Percentiles rank a stretch among this genome's conserved stretches.
Conservation (phyloP, 1,284 basidiomycete species). For the Thecaphora frezii region DNA sequence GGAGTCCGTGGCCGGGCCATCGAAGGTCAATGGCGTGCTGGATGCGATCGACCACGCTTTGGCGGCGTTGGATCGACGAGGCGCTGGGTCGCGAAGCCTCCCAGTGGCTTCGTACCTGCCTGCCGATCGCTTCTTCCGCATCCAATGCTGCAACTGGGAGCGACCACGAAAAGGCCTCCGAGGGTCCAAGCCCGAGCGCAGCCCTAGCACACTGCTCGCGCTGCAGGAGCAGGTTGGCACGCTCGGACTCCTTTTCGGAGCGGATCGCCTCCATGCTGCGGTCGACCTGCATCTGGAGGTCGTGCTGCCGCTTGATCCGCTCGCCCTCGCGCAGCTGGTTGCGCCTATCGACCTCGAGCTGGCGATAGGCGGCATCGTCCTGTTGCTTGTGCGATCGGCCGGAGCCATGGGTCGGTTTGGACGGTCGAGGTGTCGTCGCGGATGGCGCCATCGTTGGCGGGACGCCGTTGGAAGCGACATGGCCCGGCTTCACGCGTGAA, state of each 20-base stretch:
- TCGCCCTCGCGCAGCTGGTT: conserved; percentile 21
- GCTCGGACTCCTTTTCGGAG: conserved; percentile 12
- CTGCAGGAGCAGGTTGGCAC: not conserved
- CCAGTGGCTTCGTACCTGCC: conserved; percentile 31
- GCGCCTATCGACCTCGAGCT: conserved; percentile 17
- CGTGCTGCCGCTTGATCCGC: conserved; percentile 8
- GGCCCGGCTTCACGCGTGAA: no score
- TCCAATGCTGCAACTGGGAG: not conserved
- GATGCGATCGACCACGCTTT: conserved; percentile 26
- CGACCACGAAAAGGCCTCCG: not conserved
- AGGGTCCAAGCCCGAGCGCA: not conserved
- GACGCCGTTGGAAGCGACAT: no score
- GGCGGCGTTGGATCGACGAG: conserved; percentile 5
- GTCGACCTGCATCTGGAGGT: conserved; percentile 13
- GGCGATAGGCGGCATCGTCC: conserved; percentile 7
- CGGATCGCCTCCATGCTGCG: conserved; percentile 17
- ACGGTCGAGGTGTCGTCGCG: no score
- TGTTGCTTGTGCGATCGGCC: conserved; percentile 3
- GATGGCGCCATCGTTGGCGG: no score
- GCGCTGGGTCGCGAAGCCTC: conserved; percentile 18
- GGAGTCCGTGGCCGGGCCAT: conserved; percentile 31
- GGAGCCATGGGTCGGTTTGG: no score
- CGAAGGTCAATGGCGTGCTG: conserved; percentile 24
- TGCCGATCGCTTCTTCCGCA: conserved; percentile 9
- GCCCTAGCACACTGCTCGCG: not conserved